phyloP scores from a whole-genome alignment of 2,329 filamentous ascomycete species.

The Parasarocladium wereldwijsianum region DNA sequence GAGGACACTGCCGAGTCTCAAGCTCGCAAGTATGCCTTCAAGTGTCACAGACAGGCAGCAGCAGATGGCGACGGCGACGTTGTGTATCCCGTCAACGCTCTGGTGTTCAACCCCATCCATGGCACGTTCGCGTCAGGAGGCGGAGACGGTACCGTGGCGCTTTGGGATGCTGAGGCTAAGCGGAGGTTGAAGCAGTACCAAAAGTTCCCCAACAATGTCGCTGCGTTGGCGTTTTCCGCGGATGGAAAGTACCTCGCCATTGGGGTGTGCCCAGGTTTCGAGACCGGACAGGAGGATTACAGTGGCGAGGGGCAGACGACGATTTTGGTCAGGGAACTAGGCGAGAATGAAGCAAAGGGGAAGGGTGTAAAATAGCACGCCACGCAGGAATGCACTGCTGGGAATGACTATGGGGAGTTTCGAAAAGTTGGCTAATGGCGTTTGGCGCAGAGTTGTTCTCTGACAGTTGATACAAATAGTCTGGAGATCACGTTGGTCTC shows the following conservation, averaged over 20 bases:
- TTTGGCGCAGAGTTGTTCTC: neutral
- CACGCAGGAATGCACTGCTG: neutral
- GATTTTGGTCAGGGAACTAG: slow-evolving; percentile 69
- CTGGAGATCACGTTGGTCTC: neutral
- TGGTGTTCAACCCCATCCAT: slow-evolving; percentile 71
- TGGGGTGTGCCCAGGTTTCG: slow-evolving; percentile 73
- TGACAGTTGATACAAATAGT: no score
- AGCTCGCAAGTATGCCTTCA: slow-evolving; percentile 93
- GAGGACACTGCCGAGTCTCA: slow-evolving; percentile 79
- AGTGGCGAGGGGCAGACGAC: slow-evolving; percentile 57
- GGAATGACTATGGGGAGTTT: neutral
- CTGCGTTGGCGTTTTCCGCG: slow-evolving; percentile 59
- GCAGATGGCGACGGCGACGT: slow-evolving; percentile 55
- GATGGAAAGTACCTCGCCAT: slow-evolving; percentile 70
- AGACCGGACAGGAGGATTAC: slow-evolving; percentile 72
- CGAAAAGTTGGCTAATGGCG: neutral
- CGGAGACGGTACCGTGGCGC: slow-evolving; percentile 77
- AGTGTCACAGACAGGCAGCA: slow-evolving; percentile 76
- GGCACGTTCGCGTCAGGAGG: slow-evolving; percentile 84
- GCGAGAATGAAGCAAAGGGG: slow-evolving; percentile 75
- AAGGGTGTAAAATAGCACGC: slow-evolving; percentile 54
- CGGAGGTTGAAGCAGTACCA: slow-evolving; percentile 81
- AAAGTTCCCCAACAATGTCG: slow-evolving; percentile 65
- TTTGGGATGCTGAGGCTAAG: slow-evolving; percentile 90
- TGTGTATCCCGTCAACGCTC: slow-evolving; percentile 81